Evolutionary conservation across 2,329 filamentous ascomycete species (phyloP), one percentile per base, ranked within the genome.

Genomic region (Amauroascus niger): DNA sequence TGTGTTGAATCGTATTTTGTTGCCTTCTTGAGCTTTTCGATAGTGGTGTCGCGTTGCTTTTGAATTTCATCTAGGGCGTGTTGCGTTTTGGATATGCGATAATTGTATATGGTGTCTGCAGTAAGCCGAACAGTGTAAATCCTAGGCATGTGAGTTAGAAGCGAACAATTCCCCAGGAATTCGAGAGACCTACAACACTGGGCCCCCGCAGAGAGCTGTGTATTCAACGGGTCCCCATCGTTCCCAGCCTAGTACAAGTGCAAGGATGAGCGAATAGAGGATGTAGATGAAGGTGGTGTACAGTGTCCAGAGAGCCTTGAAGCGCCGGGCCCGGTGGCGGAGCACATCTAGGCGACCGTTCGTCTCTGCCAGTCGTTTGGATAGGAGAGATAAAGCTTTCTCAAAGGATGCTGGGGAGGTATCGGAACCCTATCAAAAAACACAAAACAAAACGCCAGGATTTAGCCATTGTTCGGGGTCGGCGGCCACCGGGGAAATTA

Each of bases 1-100:
- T 94, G 82, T 1, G 93, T 98, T 30, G 90, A 93, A 70, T 97
- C 88, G 73, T 96, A 98, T 69, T 87, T 95, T 32, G 93, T 98
- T 24, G 90, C 90, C 55, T 86, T 83, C 71, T 98, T 98, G 58
- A 98, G 81, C 71, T 90, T 90, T 67, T 95, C 86, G 60, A 98
- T 97, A 1, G 90, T 95, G 62, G 82, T 82, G 55, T 87, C 82
- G 52, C 91, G 83, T 69, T 96, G 87, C 52, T 82, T 80, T 63
- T 90, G 82, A 33, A 90, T 79, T 18, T 80, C 80, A 62, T 91
- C 85, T 28, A 97, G 77, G 39, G 84, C 79, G 37, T 76, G 69
- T 60, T 85, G 80, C 9, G 87, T 77, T 14, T 76, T 81, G 20
- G 84, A 79, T 62, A 93, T 84, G 57, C 88, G 87, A 67, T 87